Conservation (phyloP, 2,329 filamentous ascomycete species). For the Epichloe amarillans region DNA sequence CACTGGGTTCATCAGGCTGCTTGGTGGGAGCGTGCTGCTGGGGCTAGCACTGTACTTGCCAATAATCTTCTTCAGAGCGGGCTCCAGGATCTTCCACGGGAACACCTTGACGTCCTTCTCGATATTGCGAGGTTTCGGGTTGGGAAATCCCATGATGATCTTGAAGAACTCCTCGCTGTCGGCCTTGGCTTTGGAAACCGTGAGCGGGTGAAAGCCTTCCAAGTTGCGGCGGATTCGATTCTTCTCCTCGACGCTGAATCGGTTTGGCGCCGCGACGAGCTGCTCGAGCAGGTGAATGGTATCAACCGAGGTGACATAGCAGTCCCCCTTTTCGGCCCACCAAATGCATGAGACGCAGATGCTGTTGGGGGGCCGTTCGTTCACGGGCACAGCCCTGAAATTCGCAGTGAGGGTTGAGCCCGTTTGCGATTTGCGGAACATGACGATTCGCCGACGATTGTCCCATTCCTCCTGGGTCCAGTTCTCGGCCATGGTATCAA, state of each 20-base stretch:
- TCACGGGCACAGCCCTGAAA: conserved; percentile 66
- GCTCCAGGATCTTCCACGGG: conserved; percentile 79
- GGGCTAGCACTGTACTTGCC: conserved; percentile 69
- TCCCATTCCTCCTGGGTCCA: conserved; percentile 77
- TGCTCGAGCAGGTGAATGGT: conserved; percentile 92
- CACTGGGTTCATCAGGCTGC: conserved; percentile 28
- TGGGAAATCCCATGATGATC: conserved; percentile 94
- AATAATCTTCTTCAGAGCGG: conserved; percentile 94
- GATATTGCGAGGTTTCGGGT: conserved; percentile 91
- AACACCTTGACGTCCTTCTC: conserved; percentile 99
- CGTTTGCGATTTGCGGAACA: conserved; percentile 71
- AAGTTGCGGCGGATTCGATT: conserved; percentile 93
- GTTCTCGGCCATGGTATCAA: conserved; percentile 68
- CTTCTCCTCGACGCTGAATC: conserved; percentile 95
- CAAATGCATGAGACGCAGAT: conserved; percentile 96
- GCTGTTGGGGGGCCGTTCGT: conserved; percentile 72
- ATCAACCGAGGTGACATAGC: conserved; percentile 91
- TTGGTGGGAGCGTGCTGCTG: conserved; percentile 23
- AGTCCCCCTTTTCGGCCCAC: conserved; percentile 86
- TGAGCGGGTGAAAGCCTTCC: conserved; percentile 84
- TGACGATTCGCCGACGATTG: conserved; percentile 69
- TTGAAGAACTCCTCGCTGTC: conserved; percentile 98
- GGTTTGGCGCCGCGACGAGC: conserved; percentile 57
- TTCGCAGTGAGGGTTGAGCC: conserved; percentile 70
- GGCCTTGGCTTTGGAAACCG: conserved; percentile 81